phyloP scores from a whole-genome alignment of 345 rosid genomes.

The thale cress (Arabidopsis thaliana) region TAIR10.1 NC_003076.8:22019501-22020000 shows the following conservation, averaged over 20 bases:
- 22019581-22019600: not conserved
- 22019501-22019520: not conserved
- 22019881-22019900: not conserved
- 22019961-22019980: slow-evolving; percentile 11
- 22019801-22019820: slow-evolving; percentile 31
- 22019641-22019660: no score
- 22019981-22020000: no score
- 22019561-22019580: not conserved
- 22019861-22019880: slow-evolving; percentile 12
- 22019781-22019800: slow-evolving; percentile 6
- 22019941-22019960: slow-evolving; percentile 27
- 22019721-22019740: slow-evolving; percentile 43
- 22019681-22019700: slow-evolving; percentile 9
- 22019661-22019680: not conserved
- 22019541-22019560: not conserved
- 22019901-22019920: not conserved
- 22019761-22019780: not conserved
- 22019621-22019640: not conserved
- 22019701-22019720: slow-evolving; percentile 25
- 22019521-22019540: not conserved
- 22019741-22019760: slow-evolving; percentile 18
- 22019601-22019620: not conserved
- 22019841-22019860: slow-evolving; percentile 12
- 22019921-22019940: slow-evolving; percentile 32
- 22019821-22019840: slow-evolving; percentile 34